Base-by-base conservation (phyloP, 2,329 filamentous ascomycete species). In the Fusarium denticulatum region DNA sequence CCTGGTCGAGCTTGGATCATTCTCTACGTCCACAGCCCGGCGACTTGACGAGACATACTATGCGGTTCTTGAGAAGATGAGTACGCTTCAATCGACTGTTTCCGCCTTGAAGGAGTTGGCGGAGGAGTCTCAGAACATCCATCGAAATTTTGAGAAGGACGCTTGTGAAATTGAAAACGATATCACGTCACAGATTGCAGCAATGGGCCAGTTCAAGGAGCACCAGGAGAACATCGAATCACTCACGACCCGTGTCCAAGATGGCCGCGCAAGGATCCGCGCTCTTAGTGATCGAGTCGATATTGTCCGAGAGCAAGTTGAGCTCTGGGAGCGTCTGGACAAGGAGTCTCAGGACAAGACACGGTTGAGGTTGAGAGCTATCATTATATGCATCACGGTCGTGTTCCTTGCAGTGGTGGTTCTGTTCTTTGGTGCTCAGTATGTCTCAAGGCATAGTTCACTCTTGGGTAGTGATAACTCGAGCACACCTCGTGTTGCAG, bases 11-110 rank as follows among this genome's bases (percentile, higher is more conserved):
- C 85, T 95, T 16, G 87, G 87, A 74, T 83, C 86, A 37, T 87
- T 91, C 79, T 92, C 92, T 28, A 86, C 89, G 62, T 82, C 86
- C 28, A 89, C 91, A 30, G 93, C 91, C 22, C 86, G 88, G 68
- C 88, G 88, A 39, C 88, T 96, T 46, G 93, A 95, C 79, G 89
- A 92, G 66, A 91, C 91, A 7, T 95, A 95, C 82, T 93, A 93
- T 72, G 88, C 89, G 1, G 88, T 95, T 15, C 85, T 94, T 36
- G 91, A 94, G 79, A 93, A 92, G 78, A 86, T 93, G 55, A 87
- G 87, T 56, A 81, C 86, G 2, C 84, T 95, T 42, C 91, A 92
- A 60, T 87, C 85, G 73, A 94, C 90, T 2, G 88, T 95, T 43
- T 80, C 85, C 11, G 88, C 87, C 6, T 84, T 96, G 34, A 91